Evolutionary conservation across 169 alveolate genomes (phyloP), one percentile per base, ranked within the genome.

Genomic region (Plasmodium vivax): DNA sequence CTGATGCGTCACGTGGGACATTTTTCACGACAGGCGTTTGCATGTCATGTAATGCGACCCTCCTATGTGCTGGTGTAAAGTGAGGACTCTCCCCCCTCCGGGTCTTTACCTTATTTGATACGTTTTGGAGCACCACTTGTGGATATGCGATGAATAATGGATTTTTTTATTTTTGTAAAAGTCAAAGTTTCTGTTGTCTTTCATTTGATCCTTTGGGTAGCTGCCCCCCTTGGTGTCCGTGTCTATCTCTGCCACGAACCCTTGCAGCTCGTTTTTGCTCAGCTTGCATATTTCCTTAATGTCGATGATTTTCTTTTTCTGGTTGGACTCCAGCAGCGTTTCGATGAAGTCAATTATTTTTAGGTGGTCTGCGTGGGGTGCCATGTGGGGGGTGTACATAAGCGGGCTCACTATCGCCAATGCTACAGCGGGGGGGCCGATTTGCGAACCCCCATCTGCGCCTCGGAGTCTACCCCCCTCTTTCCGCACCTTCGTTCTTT

Each of bases 51-150:
- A 51, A 14, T 51, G 19, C 62, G 23, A 51, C 23, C 23, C 62
- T 51, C 62, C 23, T 51, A 51, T 51, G 23, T 51, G 38, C 3
- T 19, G 77, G 7, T 23, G 38, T 27, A 68, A 23, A 16, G 23
- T 6, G 1, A 1, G 77, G n/a, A 23, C 32, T 3, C 45, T 27
- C n/a, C 62, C 62, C 23, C 8, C n/a, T 51, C 23, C 27, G 10
- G n/a, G 12, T n/a, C 2, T 1, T 34, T 77, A 91, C 95, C 95
- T 82, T 68, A 91, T 91, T 91, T 91, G 95, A 45, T 91, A 91
- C 38, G 95, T 91, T 58, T 91, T 91, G 14, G 95, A 91, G 62
- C 95, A 91, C 95, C 95, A 91, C 73, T 91, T 91, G 56, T 91
- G 95, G 72, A 91, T 91, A 38, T 91, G 95, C 4, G 95, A 91